Evolutionary conservation across 495 filamentous ascomycete genomes (phyloP).

Genomic region (Talaromyces borbonicus): DNA sequence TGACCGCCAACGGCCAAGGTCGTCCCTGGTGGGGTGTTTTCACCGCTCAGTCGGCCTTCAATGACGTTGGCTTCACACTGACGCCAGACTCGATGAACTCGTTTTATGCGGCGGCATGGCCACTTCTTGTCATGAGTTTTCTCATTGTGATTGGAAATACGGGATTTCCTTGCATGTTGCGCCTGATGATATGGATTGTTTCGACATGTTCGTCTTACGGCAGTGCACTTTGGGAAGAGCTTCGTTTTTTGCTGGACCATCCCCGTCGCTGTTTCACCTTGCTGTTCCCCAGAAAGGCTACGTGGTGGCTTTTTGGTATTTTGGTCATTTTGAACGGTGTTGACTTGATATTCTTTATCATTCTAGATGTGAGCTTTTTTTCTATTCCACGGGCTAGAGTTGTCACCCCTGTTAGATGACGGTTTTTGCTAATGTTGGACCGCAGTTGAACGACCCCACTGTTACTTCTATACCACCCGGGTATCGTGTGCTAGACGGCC

Average conservation of each 20-base stretch:
- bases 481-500: conserved; percentile 65
- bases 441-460: conserved; percentile 52
- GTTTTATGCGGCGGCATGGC: conserved; percentile 65
- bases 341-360: conserved; percentile 81
- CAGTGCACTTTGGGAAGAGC: conserved; percentile 71
- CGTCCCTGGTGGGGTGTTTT: conserved; percentile 88
- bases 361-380: conserved; percentile 62
- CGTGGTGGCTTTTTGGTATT: conserved; percentile 89
- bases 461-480: conserved; percentile 55
- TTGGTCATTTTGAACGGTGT: conserved; percentile 71
- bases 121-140: conserved; percentile 64
- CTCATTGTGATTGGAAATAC: conserved; percentile 91
- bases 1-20: conserved; percentile 51
- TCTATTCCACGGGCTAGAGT: no score
- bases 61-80: conserved; percentile 76
- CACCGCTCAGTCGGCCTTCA: conserved; percentile 76
- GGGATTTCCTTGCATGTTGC: conserved; percentile 86
- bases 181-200: conserved; percentile 73
- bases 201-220: conserved; percentile 48
- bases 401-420: conserved; percentile 13
- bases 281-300: conserved; percentile 80
- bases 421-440: conserved; percentile 15
- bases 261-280: conserved; percentile 92
- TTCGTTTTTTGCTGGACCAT: conserved; percentile 85
- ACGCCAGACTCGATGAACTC: conserved; percentile 90